Percentiles rank a stretch among this genome's conserved stretches.
Evolutionary conservation across 1,284 basidiomycete species (phyloP).

Genomic region (Apiotrichum siamense): DNA sequence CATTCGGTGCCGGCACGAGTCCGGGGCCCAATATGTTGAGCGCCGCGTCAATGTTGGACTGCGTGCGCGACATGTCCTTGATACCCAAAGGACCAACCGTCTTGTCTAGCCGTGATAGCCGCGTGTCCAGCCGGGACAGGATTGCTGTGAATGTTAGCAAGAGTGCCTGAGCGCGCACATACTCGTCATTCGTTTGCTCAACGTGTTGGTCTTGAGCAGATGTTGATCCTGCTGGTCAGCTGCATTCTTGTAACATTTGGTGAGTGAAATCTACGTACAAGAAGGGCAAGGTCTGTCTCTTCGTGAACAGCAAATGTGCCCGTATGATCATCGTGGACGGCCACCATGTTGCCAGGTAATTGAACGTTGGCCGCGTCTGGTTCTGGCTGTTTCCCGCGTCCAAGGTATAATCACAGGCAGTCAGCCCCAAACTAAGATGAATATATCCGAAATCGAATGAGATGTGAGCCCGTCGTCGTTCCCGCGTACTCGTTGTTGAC

Average conservation of each 20-base stretch:
- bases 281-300: conserved; percentile 44
- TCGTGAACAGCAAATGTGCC: conserved; percentile 37
- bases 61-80: conserved; percentile 29
- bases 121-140: conserved; percentile 41
- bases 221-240: conserved; percentile 40
- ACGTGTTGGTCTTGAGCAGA: conserved; percentile 44
- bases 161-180: conserved; percentile 4
- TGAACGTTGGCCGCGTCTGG: too few relatives aligned
- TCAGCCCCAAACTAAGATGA: too few relatives aligned
- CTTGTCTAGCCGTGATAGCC: conserved; percentile 45
- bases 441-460: too few relatives aligned
- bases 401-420: too few relatives aligned
- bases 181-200: conserved; percentile 47
- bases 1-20: neutral
- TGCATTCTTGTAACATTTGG: too few relatives aligned
- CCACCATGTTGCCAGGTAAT: neutral
- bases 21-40: neutral
- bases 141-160: conserved; percentile 27
- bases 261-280: conserved; percentile 20
- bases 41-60: conserved; percentile 9
- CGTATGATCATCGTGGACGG: conserved; percentile 5
- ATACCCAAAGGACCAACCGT: conserved; percentile 45
- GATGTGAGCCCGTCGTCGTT: too few relatives aligned
- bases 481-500: too few relatives aligned
- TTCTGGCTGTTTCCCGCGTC: too few relatives aligned